Base-by-base conservation (phyloP, 2,329 filamentous ascomycete genomes). In the Exophiala aquamarina region DNA sequence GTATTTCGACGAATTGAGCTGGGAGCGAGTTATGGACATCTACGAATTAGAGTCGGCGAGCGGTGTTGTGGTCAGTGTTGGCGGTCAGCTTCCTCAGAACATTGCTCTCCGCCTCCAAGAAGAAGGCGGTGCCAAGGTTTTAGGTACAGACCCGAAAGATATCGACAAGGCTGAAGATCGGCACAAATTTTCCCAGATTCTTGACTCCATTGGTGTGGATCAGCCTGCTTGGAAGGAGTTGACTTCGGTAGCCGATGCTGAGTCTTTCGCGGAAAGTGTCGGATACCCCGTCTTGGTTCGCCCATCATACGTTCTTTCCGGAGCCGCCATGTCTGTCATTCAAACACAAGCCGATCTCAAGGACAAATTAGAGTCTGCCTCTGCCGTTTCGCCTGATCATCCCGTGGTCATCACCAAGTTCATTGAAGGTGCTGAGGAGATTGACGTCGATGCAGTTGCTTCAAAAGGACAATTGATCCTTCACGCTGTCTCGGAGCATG, bases 171-270 rank as follows among this genome's bases (percentile, higher is more conserved):
- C 93, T 37, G 93, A 98, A 72, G 91, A 98, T 68, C 84, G 93
- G 65, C 91, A 97, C 70, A 97, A 98, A 71, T 98, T 98, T 77
- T 96, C 92, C 17, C 87, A 91, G 63, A 97, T 97, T 56, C 79
- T 98, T 36, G 93, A 98, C 69, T 94, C 88, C 68, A 96, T 97
- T 61, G 92, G 91, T 50, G 84, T 98, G 46, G 92, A 97, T 66
- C 93, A 98, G 72, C 93, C 93, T 28, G 90, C 89, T 8, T 98
- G 93, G 93, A 95, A 95, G 71, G 93, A 98, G 69, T 82, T 97
- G 31, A 95, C 87, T 21, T 96, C 89, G 13, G 88, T 92, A 52
- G 74, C 85, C 53, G 93, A 88, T 15, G 93, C 91, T n/a, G 86
- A 91, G 73, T 74, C 79, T 54, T 98, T 97, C 61, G 91, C 90